Evolutionary conservation across 257 asterid genomes (phyloP).

Genomic region (Verbena officinalis): DNA sequence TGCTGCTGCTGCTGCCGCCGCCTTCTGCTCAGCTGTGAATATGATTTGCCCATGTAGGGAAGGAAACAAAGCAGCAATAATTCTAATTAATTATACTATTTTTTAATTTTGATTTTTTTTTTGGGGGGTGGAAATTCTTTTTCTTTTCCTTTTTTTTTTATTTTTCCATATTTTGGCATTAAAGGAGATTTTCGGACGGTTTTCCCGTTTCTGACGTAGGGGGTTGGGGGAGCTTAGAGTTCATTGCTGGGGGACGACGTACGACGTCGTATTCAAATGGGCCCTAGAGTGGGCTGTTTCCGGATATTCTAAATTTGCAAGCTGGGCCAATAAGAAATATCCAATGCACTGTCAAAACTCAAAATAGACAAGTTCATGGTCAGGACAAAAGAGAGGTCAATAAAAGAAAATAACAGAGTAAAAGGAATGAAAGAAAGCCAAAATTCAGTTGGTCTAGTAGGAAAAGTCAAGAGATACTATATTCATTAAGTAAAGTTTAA

Average conservation of each 20-base stretch:
- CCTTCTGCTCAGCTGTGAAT: slow-evolving; percentile 30
- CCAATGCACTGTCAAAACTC: background rate
- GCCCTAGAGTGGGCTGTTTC: too few species aligned
- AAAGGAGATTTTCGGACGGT: slow-evolving; percentile 9
- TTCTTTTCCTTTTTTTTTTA: background rate
- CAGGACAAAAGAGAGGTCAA: too few species aligned
- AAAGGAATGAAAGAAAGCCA: too few species aligned
- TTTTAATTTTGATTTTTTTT: background rate
- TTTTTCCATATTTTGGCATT: background rate
- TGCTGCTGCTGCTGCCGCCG: slow-evolving; percentile 37
- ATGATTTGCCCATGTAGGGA: slow-evolving; percentile 32
- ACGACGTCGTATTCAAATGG: slow-evolving; percentile 1
- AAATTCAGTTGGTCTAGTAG: too few species aligned
- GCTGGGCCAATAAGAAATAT: background rate
- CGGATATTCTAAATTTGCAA: background rate
- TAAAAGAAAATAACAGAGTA: too few species aligned
- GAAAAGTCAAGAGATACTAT: too few species aligned
- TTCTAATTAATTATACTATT: background rate
- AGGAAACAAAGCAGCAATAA: background rate
- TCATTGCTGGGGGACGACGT: background rate
- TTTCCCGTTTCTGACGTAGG: background rate
- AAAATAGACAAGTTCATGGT: too few species aligned
- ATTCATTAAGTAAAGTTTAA: too few species aligned
- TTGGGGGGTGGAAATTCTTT: background rate
- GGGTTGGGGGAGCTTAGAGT: background rate